phyloP scores from a whole-genome alignment of 108 stramenopile genomes.

The Aurantiochytrium sp. region DNA sequence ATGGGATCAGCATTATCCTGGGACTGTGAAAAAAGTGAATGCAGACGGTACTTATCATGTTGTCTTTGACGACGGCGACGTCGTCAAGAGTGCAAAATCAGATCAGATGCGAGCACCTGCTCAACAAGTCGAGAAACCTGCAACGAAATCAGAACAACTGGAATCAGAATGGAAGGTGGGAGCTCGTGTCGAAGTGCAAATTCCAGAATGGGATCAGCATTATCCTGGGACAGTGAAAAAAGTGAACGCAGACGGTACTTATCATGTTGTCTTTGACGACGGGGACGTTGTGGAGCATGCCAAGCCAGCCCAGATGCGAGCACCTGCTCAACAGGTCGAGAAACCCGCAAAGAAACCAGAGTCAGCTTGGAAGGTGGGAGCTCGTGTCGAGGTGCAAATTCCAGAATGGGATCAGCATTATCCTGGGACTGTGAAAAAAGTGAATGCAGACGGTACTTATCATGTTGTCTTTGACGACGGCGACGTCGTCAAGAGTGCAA shows the following conservation, averaged over 20 bases:
- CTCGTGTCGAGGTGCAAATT: background rate
- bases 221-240: background rate
- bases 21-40: background rate
- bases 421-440: background rate
- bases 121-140: background rate
- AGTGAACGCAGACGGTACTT: too few relatives aligned
- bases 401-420: background rate
- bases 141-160: too few relatives aligned
- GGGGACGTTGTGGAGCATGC: background rate
- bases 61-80: background rate
- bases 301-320: background rate
- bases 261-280: background rate
- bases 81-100: background rate
- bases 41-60: background rate
- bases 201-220: background rate
- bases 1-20: background rate
- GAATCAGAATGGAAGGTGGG: background rate
- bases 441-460: background rate
- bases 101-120: background rate
- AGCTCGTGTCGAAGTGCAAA: background rate
- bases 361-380: background rate
- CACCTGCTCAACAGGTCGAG: background rate
- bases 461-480: background rate
- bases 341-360: background rate
- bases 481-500: background rate